Base-by-base conservation (phyloP, 2,329 filamentous ascomycete species). In the Zelopaecilomyces penicillatus region DNA sequence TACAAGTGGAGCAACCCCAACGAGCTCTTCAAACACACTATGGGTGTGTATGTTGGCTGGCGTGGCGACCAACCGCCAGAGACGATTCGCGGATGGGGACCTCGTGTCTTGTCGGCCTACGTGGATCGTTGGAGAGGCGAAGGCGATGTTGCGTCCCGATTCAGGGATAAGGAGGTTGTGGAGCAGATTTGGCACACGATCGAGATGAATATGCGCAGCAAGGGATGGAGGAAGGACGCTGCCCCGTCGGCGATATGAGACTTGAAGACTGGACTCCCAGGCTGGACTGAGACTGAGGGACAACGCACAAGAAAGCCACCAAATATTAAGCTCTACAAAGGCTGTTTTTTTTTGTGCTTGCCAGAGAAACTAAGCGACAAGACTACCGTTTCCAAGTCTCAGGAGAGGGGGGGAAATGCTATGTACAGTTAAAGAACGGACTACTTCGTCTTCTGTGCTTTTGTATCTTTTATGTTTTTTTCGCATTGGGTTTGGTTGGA, bases 1-100 rank as follows among this genome's bases (percentile, higher is more conserved):
- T 98, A 98, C 76, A 95, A 95, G 66, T 98, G 93, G 88, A 83
- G 83, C 54, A 83, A 85, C 45, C 87, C 93, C 0, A 76, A 82
- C 10, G 93, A 97, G 59, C 74, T 98, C 41, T 98, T 98, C 70
- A 80, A 82, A 53, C 87, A 96, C 59, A 86, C 88, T 2, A 74
- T 88, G 10, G 93, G 93, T 45, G 72, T 98, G 41, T 95, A 87
- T 59, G 82, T 98, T 2, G 93, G 93, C 4, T 97, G 89, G 87
- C 80, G 85, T 49, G 89, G 87, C 41, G 90, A 97, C 59, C 76
- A 81, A 50, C 67, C 83, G 3, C 93, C 93, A 1, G 78, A 85
- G 43, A 83, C 80, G 36, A 83, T 98, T 33, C 83, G 80, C 54
- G 79, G 79, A 42, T 95, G 91, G 86, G 91, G 93, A 1, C 79